Base-by-base conservation (phyloP, 2,329 filamentous ascomycete genomes). In the Colletotrichum graminicola region DNA sequence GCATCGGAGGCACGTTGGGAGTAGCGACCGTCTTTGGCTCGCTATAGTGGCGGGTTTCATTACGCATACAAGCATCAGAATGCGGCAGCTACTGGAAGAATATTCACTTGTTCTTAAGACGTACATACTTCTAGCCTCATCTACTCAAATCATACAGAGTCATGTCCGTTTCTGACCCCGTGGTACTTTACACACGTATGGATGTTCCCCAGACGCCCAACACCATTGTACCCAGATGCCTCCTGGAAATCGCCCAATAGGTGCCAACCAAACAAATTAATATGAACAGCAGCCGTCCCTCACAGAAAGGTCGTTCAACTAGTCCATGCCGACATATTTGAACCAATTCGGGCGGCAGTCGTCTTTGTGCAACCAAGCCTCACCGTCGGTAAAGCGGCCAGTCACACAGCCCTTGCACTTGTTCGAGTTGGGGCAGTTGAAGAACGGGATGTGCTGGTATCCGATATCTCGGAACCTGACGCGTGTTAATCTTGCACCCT, bases 331-430 rank as follows among this genome's bases (percentile, higher is more conserved):
- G 26, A 92, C 94, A 78, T 93, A 96, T 84, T 98, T 97, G 88
- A 99, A 98, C 93, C 96, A 99, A 80, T 95, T 95, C 23, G 95
- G 93, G 73, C 96, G 88, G 82, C 96, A 99, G 81, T 99, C 96
- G 80, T 99, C 96, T 78, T 92, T 91, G 76, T 94, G 89, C 56
- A 99, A 84, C 86, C 91, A 97, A 39, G 90, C 84, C 78, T 94
- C 95, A 74, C 96, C 96, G 75, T 97, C 94, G 34, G 94, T 98
- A 77, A 98, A 93, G 71, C 92, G 90, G 61, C 95, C 96, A 0
- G 93, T 89, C n/a, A 91, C 88, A 80, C 95, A 98, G 75, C 93
- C 94, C 75, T 88, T 92, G 80, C 95, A 98, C 82, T 98, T 98
- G 61, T 94, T 93, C 64, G 93, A 97, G 83, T 97, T 98, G 73